Percentiles rank a stretch among this genome's conserved stretches.
Evolutionary conservation across 2,329 filamentous ascomycete species (phyloP).

Genomic region (Penicillium sp.): DNA sequence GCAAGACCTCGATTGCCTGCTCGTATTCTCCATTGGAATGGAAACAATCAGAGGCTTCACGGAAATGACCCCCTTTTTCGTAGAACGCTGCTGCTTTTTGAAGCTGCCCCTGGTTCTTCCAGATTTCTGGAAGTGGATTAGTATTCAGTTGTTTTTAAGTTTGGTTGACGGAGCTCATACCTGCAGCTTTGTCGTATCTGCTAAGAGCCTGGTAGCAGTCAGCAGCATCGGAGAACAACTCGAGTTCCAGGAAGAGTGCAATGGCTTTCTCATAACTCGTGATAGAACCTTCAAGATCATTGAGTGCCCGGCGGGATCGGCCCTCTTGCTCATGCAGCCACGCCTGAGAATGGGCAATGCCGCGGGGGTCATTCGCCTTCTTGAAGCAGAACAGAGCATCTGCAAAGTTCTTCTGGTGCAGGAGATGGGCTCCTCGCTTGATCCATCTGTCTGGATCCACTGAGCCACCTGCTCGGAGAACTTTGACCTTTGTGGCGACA

Average conservation of each 20-base stretch:
- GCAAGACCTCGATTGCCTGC: conserved; percentile 15
- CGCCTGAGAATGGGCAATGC: conserved; percentile 10
- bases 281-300: conserved; percentile 7
- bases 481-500: conserved; percentile 13
- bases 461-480: conserved; percentile 18
- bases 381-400: conserved; percentile 16
- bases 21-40: conserved; percentile 11
- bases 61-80: conserved; percentile 5
- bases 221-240: conserved; percentile 6
- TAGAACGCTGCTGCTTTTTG: conserved; percentile 16
- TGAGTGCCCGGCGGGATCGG: conserved; percentile 4
- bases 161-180: not conserved
- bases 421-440: conserved; percentile 16
- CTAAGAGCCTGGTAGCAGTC: conserved; percentile 12
- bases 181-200: conserved; percentile 16
- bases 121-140: conserved; percentile 8
- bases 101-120: conserved; percentile 10
- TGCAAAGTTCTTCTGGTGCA: conserved; percentile 21
- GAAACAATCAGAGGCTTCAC: conserved; percentile 16
- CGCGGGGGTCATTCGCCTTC: conserved; percentile 11
- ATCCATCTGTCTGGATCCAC: conserved; percentile 21
- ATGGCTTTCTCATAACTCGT: conserved; percentile 10
- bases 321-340: conserved; percentile 14
- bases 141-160: not conserved
- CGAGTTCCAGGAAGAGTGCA: conserved; percentile 5